Percentiles rank a stretch among this genome's conserved stretches.
Evolutionary conservation across 2,329 filamentous ascomycete species (phyloP).

Genomic region (Cordyceps cicadae): DNA sequence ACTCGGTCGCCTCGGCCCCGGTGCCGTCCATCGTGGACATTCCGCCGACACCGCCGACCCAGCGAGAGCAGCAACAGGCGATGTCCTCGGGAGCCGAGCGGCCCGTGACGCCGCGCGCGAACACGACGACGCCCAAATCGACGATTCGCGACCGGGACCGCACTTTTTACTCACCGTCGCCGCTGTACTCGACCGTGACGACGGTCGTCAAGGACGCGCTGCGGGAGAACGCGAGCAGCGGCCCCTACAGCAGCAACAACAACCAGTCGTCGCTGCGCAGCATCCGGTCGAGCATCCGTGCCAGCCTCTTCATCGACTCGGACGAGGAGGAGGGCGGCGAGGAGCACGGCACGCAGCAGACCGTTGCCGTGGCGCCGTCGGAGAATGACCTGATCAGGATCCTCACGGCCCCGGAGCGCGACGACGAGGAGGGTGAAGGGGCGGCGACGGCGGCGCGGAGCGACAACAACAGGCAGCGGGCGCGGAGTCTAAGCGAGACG

Average conservation of each 20-base stretch:
- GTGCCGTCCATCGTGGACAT: slow-evolving; percentile 14
- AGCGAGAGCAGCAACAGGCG: background rate
- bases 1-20: slow-evolving; percentile 18
- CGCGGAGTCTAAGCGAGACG: slow-evolving; percentile 35
- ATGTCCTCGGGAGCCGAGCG: slow-evolving; percentile 16
- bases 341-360: slow-evolving; percentile 16
- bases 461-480: slow-evolving; percentile 21
- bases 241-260: slow-evolving; percentile 15
- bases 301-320: slow-evolving; percentile 44
- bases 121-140: slow-evolving; percentile 22
- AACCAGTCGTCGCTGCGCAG: slow-evolving; percentile 37
- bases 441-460: slow-evolving; percentile 5
- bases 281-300: slow-evolving; percentile 41
- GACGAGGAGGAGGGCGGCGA: slow-evolving; percentile 30
- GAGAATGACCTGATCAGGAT: slow-evolving; percentile 19
- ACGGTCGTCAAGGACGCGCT: slow-evolving; percentile 50
- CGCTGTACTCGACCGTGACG: slow-evolving; percentile 50
- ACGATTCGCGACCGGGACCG: slow-evolving; percentile 28
- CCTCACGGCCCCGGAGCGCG: slow-evolving; percentile 16
- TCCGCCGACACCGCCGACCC: slow-evolving; percentile 14
- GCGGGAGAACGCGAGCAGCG: slow-evolving; percentile 29
- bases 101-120: slow-evolving; percentile 22
- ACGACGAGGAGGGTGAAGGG: background rate
- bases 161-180: slow-evolving; percentile 50
- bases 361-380: slow-evolving; percentile 17